Evolutionary conservation across 2,329 filamentous ascomycete species (phyloP).

Genomic region (Coniochaeta prunicola): DNA sequence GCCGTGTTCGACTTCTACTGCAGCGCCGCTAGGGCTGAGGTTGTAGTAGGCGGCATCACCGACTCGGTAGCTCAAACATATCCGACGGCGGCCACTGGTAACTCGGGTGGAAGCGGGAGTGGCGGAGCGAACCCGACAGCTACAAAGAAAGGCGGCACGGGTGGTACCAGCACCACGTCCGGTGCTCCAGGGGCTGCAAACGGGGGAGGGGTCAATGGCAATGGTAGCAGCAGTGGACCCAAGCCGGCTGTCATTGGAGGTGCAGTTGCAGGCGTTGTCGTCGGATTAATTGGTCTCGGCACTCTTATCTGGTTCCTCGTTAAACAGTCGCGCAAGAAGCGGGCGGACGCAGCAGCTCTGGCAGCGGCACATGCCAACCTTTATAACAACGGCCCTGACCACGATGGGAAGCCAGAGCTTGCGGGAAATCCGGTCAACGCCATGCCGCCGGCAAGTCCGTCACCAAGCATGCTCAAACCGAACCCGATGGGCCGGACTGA

Average conservation of each 20-base stretch:
- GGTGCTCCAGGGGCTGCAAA: not conserved
- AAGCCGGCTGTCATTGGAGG: slow-evolving; percentile 26
- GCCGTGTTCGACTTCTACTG: slow-evolving; percentile 37
- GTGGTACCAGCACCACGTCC: not conserved
- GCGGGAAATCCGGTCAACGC: slow-evolving; percentile 11
- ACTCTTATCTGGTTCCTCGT: slow-evolving; percentile 28
- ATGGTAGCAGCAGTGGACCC: slow-evolving; percentile 8
- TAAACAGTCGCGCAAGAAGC: slow-evolving; percentile 18
- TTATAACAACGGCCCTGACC: not conserved
- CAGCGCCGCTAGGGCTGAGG: slow-evolving; percentile 36
- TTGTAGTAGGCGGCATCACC: slow-evolving; percentile 30
- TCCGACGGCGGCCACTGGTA: slow-evolving; percentile 3
- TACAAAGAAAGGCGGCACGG: not conserved
- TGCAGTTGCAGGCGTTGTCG: slow-evolving; percentile 24
- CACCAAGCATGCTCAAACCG: slow-evolving; percentile 17
- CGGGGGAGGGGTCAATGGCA: not conserved
- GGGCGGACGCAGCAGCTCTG: slow-evolving; percentile 4
- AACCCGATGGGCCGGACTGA: slow-evolving; percentile 11
- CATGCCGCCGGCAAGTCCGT: slow-evolving; percentile 20
- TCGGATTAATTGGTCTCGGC: slow-evolving; percentile 21
- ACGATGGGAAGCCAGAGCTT: slow-evolving; percentile 25
- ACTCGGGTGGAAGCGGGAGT: slow-evolving; percentile 1
- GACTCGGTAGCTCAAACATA: slow-evolving; percentile 26
- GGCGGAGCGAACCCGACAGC: slow-evolving; percentile 6
- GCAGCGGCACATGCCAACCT: slow-evolving; percentile 8